Base-by-base conservation (phyloP, 2,329 filamentous ascomycete genomes). In the Xylariaceae sp. region DNA sequence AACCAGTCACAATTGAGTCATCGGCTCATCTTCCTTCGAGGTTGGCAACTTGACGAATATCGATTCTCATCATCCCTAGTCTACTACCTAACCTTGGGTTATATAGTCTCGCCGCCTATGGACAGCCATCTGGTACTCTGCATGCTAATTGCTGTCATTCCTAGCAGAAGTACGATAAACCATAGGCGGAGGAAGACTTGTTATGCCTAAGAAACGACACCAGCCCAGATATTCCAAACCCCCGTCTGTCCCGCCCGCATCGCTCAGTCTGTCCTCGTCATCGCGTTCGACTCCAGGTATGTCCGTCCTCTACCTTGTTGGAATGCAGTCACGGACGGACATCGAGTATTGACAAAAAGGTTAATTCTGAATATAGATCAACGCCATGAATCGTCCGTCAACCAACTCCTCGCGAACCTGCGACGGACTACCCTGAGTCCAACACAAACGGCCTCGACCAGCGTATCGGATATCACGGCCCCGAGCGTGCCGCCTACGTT, bases 191-290 rank as follows among this genome's bases (percentile, higher is more conserved):
- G 45, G 38, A 34, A 32, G 34, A 40, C 48, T 44, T 55, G 56
- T 53, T 52, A 82, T 82, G 78, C 74, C 78, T 62, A 81, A 80
- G 68, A 81, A 80, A 70, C 69, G 74, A 60, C 70, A 74, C 40
- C 66, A 70, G 50, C 53, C 61, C 52, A 67, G 66, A 54, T 76
- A 73, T 52, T 74, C 76, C 48, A 81, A 80, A 59, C 76, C 76
- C 50, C 70, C 64, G 52, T 72, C 71, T 44, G 73, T 74, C 51
- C 69, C 68, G 19, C 69, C 74, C 49, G 67, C 70, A 38, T 69
- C 70, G 43, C 60, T 73, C 38, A 61, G 59, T 46, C 63, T 65
- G 37, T 64, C 64, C 21, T 55, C 59, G 9, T 55, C 58, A 17
- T 57, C 61, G 28, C 55, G 52, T 21, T 45, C 59, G 36, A 51